Conservation (phyloP, 768 basidiomycete species). For the Boletus speciosus region DNA sequence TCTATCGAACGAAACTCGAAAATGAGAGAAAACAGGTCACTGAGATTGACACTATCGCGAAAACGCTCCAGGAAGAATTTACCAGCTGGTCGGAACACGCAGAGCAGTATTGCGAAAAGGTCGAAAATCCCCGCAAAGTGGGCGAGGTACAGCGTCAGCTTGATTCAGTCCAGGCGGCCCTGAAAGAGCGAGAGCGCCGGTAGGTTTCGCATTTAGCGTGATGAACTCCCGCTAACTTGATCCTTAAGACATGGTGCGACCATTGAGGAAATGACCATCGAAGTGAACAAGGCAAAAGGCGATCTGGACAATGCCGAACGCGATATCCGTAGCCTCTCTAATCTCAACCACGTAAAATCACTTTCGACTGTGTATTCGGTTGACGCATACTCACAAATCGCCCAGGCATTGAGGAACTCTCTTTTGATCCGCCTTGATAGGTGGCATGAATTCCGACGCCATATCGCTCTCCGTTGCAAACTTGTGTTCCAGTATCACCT, state of each 20-base stretch:
- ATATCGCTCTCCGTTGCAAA: conserved; percentile 86
- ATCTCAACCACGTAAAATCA: conserved; percentile 60
- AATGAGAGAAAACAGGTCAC: conserved; percentile 46
- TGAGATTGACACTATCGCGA: conserved; percentile 42
- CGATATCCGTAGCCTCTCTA: conserved; percentile 60
- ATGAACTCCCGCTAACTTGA: neutral
- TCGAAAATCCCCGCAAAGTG: conserved; percentile 55
- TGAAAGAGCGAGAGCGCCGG: conserved; percentile 66
- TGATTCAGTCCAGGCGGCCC: conserved; percentile 57
- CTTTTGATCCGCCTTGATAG: conserved; percentile 59
- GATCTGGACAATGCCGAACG: conserved; percentile 56
- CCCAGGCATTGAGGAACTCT: conserved; percentile 64
- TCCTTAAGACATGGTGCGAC: conserved; percentile 63
- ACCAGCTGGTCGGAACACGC: conserved; percentile 66
- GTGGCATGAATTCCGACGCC: conserved; percentile 87
- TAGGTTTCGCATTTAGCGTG: conserved; percentile 26
- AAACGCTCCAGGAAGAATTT: conserved; percentile 60
- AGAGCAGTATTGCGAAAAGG: conserved; percentile 53
- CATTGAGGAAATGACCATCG: conserved; percentile 71
- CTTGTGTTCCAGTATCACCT: conserved; percentile 80
- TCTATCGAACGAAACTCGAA: conserved; percentile 52
- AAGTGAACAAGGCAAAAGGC: conserved; percentile 62
- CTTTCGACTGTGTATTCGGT: neutral
- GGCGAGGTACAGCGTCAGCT: conserved; percentile 58
- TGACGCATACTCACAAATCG: conserved; percentile 6